Base-by-base conservation (phyloP, 306 rosid genomes). In the Vicia sativa region DNA sequence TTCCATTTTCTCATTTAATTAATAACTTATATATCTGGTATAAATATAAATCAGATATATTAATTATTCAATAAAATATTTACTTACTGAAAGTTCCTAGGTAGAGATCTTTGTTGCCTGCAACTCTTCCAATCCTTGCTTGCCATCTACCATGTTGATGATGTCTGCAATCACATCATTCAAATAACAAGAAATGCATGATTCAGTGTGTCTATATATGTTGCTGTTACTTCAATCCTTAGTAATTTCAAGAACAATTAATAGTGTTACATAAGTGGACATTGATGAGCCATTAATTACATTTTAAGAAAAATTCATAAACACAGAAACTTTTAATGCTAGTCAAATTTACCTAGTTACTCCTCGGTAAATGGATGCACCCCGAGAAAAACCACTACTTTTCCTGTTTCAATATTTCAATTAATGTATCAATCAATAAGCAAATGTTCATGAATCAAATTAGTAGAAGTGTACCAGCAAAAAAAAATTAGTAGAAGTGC, bases 101-200 rank as follows among this genome's bases (percentile, higher is more conserved):
- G 45, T 91, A 91, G 63, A 91, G 93, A 71, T 91, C 97, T 78
- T 91, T 91, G 80, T 91, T 91, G 59, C 97, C 97, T 4, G 97
- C 96, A 74, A 91, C 97, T 79, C 97, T 79, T 57, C 97, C 97
- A 50, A 91, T 91, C 81, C 97, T 85, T 1, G 97, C 97, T 79
- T 91, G 97, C 97, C 97, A 91, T 78, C 97, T 87, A 49, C 97
- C 97, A 64, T 91, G 97, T 75, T 91, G 97, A 68, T 91, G 97
- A 71, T 91, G 97, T 64, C 97, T 91, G 79, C 77, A 65, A 37
- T 15, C 57, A 62, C 15, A 67, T 35, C 1, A 48, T 49, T 56
- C 5, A 60, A 66, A 39, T 11, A 54, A 52, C 11, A 59, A 59
- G 10, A 34, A 58, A 31, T 23, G 15, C 4, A 42, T 42, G 15